Conservation (phyloP, 2,329 filamentous ascomycete genomes). For the Ceratocystis harringtonii region DNA sequence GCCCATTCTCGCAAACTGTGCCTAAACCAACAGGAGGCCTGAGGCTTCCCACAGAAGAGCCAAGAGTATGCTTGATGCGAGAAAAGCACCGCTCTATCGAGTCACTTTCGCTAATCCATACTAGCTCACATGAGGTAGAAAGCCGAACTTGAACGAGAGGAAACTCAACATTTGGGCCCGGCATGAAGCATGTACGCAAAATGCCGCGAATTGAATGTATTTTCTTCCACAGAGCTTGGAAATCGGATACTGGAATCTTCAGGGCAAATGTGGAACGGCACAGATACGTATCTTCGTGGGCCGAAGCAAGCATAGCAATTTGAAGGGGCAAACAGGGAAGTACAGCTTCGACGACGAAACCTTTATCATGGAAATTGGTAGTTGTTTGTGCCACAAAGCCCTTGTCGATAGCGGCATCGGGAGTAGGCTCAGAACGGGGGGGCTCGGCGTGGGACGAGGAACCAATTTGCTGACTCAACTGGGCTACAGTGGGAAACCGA, state of each 20-base stretch:
- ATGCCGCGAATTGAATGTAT: conserved; percentile 58
- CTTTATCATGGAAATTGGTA: neutral
- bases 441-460: neutral
- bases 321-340: conserved; percentile 58
- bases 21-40: conserved; percentile 33
- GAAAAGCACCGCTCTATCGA: conserved; percentile 28
- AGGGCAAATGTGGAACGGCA: conserved; percentile 57
- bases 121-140: conserved; percentile 31
- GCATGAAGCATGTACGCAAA: conserved; percentile 58
- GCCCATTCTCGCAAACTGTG: conserved; percentile 25
- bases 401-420: conserved; percentile 19
- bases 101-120: conserved; percentile 23
- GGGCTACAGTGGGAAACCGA: conserved; percentile 49
- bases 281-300: conserved; percentile 43
- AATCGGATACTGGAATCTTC: conserved; percentile 30
- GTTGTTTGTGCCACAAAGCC: conserved; percentile 24
- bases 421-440: too few species aligned
- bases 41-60: conserved; percentile 30
- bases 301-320: conserved; percentile 46
- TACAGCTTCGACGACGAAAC: conserved; percentile 34
- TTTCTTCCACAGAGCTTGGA: conserved; percentile 46
- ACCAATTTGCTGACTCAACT: conserved; percentile 31
- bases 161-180: conserved; percentile 43
- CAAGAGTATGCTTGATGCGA: conserved; percentile 28
- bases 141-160: conserved; percentile 63